phyloP scores from a whole-genome alignment of 352 stramenopile genomes.

The Phytophthora capsici region DNA sequence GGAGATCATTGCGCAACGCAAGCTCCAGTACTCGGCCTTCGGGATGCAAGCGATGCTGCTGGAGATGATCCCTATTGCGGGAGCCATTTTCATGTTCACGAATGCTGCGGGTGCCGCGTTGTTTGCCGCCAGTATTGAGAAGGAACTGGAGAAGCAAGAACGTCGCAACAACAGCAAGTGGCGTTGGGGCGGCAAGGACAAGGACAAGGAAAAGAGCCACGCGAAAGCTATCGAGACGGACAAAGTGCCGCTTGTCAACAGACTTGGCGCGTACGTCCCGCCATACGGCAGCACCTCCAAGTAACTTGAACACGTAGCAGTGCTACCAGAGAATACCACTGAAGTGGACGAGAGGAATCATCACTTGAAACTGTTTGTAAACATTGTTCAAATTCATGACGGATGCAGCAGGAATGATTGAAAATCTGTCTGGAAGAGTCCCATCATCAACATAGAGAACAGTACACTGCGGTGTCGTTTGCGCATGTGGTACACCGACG shows the following conservation, averaged over 20 bases:
- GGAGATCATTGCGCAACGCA: slow-evolving; percentile 42
- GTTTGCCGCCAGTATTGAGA: slow-evolving; percentile 63
- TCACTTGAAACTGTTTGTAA: too few species aligned
- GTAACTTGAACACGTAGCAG: slow-evolving; percentile 10
- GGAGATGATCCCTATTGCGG: slow-evolving; percentile 63
- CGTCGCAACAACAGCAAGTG: slow-evolving; percentile 27
- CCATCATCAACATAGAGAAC: slow-evolving; percentile 10
- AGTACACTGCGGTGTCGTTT: neutral
- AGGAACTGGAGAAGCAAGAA: slow-evolving; percentile 37
- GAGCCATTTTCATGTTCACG: slow-evolving; percentile 64
- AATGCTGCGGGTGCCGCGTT: slow-evolving; percentile 62
- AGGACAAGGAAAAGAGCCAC: slow-evolving; percentile 13
- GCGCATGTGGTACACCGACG: too few species aligned
- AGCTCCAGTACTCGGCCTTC: slow-evolving; percentile 58
- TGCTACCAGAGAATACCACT: neutral
- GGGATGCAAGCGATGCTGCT: slow-evolving; percentile 65
- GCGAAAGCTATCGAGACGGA: slow-evolving; percentile 17
- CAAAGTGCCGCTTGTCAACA: slow-evolving; percentile 42
- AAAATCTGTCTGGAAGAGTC: neutral
- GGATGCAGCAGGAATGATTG: neutral
- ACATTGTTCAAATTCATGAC: neutral
- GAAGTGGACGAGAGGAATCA: neutral
- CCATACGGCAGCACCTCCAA: slow-evolving; percentile 41
- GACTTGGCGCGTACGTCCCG: slow-evolving; percentile 34
- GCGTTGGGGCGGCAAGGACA: slow-evolving; percentile 22